These are phyloP conservation scores for Hibiscus tridactylites DNA, from an alignment of 345 rosid genomes.

Conservation along the genomic window DNA sequence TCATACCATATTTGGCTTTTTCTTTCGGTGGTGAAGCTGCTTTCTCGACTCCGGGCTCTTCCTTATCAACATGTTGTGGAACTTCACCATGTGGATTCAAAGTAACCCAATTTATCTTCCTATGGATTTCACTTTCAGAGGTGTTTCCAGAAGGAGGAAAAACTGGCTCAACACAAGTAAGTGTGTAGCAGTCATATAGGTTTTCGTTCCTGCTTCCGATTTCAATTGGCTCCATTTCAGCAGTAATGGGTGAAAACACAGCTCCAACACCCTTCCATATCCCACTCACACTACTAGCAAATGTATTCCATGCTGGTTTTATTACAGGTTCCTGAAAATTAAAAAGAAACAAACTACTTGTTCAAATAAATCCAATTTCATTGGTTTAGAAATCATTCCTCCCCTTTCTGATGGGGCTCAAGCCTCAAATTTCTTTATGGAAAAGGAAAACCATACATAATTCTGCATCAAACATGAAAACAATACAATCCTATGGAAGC, in stretches of 20 bases:
- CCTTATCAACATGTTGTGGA: no score
- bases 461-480: background rate
- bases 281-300: constrained; percentile 87
- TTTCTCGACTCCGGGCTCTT: no score
- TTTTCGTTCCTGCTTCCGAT: constrained; percentile 27
- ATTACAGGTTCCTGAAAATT: constrained; percentile 75
- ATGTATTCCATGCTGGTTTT: constrained; percentile 73
- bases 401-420: background rate
- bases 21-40: constrained; percentile 7
- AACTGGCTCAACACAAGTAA: constrained; percentile 42
- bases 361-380: background rate
- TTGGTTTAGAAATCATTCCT: background rate
- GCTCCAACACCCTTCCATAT: constrained; percentile 97
- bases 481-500: no score
- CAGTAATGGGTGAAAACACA: constrained; percentile 74
- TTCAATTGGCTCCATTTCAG: constrained; percentile 65
- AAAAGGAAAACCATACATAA: background rate
- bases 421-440: background rate
- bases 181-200: constrained; percentile 73
- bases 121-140: constrained; percentile 39
- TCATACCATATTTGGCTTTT: constrained; percentile 12
- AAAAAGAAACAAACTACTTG: background rate
- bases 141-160: constrained; percentile 7
- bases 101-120: constrained; percentile 85
- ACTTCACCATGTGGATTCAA: constrained; percentile 43